These are phyloP conservation scores for Tolypocladium tundrense DNA, from an alignment of 2,329 filamentous ascomycete genomes.

Conservation along the genomic window DNA sequence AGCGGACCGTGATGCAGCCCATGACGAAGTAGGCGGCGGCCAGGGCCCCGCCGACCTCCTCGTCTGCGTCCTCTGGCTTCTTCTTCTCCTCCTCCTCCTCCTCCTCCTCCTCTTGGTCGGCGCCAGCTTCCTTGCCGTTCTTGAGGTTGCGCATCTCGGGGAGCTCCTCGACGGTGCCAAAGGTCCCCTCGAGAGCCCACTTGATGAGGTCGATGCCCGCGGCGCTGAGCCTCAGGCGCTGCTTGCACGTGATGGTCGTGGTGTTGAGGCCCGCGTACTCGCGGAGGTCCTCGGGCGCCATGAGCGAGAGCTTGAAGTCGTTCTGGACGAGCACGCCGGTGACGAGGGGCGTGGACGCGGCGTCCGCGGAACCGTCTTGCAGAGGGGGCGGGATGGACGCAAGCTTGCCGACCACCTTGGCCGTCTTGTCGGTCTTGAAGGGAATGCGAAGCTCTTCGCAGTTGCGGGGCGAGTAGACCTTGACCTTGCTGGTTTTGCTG, in stretches of 20 bases:
- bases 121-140: conserved; percentile 19
- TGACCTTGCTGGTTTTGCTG: conserved; percentile 68
- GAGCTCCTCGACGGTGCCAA: conserved; percentile 71
- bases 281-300: conserved; percentile 90
- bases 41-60: conserved; percentile 46
- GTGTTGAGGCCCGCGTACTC: conserved; percentile 97
- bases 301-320: conserved; percentile 92
- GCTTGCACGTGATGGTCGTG: conserved; percentile 86
- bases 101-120: conserved; percentile 18
- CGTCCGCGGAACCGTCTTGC: conserved; percentile 20
- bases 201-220: conserved; percentile 84
- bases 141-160: conserved; percentile 36
- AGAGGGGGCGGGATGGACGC: conserved; percentile 66
- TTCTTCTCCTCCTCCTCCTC: conserved; percentile 23
- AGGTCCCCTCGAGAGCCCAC: conserved; percentile 91
- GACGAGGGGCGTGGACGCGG: conserved; percentile 45
- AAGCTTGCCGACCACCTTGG: conserved; percentile 90
- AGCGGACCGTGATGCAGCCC: conserved; percentile 80
- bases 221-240: conserved; percentile 77
- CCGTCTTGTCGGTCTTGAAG: conserved; percentile 89
- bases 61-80: conserved; percentile 48
- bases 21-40: conserved; percentile 62
- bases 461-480: conserved; percentile 89
- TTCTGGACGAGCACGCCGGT: conserved; percentile 92
- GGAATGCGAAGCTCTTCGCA: conserved; percentile 92